phyloP scores from a whole-genome alignment of 2,329 filamentous ascomycete species.

The Zymoseptoria ardabiliae region DNA sequence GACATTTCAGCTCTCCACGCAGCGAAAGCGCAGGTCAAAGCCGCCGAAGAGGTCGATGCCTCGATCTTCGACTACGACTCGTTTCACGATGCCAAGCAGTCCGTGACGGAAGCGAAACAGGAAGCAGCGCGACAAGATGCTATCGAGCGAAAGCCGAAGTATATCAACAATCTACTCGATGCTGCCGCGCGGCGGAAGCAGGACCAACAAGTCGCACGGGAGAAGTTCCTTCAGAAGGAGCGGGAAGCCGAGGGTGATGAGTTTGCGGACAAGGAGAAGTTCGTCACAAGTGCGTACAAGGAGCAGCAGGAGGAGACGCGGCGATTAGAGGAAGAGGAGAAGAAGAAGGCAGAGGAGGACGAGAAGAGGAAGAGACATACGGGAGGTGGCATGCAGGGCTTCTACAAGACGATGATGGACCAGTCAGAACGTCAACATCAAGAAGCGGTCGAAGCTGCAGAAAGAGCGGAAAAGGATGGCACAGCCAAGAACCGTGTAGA shows the following conservation, averaged over 20 bases:
- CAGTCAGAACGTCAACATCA: constrained; percentile 63
- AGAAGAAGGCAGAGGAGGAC: constrained; percentile 56
- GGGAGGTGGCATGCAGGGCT: constrained; percentile 57
- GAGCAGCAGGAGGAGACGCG: constrained; percentile 70
- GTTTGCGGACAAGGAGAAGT: constrained; percentile 76
- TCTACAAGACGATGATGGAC: constrained; percentile 68
- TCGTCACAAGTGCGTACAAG: constrained; percentile 78
- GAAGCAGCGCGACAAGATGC: constrained; percentile 47
- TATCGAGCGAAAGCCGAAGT: constrained; percentile 61
- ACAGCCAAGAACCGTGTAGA: constrained; percentile 24
- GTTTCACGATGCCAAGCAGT: constrained; percentile 69
- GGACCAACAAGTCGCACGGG: constrained; percentile 69
- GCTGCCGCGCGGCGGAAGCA: constrained; percentile 71
- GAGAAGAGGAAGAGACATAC: constrained; percentile 57
- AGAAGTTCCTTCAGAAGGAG: constrained; percentile 71
- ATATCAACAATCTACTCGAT: constrained; percentile 67
- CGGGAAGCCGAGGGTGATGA: constrained; percentile 74
- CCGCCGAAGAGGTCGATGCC: constrained; percentile 60
- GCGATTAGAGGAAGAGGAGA: constrained; percentile 64
- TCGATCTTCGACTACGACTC: constrained; percentile 81
- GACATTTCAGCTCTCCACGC: constrained; percentile 56
- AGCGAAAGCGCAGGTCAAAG: constrained; percentile 56
- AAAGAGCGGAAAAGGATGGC: constrained; percentile 32
- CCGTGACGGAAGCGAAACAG: constrained; percentile 48
- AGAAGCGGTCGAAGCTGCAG: constrained; percentile 61